Base-by-base conservation (phyloP, 768 basidiomycete species). In the Coprinopsis sp. region DNA sequence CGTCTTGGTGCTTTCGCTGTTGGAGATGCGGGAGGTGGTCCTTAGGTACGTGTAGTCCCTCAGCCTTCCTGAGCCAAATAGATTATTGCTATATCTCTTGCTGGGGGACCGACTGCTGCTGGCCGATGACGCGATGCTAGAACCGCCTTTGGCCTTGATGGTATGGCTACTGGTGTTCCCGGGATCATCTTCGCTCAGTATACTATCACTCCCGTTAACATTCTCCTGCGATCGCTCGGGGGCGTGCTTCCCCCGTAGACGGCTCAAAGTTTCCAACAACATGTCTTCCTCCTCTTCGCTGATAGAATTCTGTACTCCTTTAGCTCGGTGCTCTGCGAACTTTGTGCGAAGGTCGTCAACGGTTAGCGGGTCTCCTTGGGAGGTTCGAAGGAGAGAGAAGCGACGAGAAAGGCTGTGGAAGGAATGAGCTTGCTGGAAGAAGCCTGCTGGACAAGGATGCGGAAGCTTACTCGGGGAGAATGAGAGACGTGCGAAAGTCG, bases 401-500 rank as follows among this genome's bases (percentile, higher is more conserved):
- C 87, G 83, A 42, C 85, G 84, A 38, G 86, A 77, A 50, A 92
- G 79, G 60, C 90, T 92, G 63, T 54, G 55, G 40, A 62, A 30
- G 51, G 50, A 58, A 49, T 52, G 46, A 54, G 58, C 51, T 48
- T 50, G 37, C 42, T 13, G 29, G 43, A 43, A 39, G 49, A 41
- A 51, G 38, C 46, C 55, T 18, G 38, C 54, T 43, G 46, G 40
- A 48, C 38, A 44, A 51, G 48, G 38, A 45, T 23, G 34, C n/a
- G 31, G 28, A 45, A 18, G 36, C 44, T 70, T 66, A 92, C 90
- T 85, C 87, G 62, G 87, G 87, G 39, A 92, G 67, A 57, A 92
- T 90, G 60, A 85, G 76, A 50, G 88, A 90, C 24, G 90, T 89
- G 58, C 90, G 84, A 70, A 92, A 92, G 65, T 89, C 81, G 69